Evolutionary conservation across 805 yeast genomes (phyloP), one percentile per base, ranked within the genome.

Genomic region (Ogataea allantospora): DNA sequence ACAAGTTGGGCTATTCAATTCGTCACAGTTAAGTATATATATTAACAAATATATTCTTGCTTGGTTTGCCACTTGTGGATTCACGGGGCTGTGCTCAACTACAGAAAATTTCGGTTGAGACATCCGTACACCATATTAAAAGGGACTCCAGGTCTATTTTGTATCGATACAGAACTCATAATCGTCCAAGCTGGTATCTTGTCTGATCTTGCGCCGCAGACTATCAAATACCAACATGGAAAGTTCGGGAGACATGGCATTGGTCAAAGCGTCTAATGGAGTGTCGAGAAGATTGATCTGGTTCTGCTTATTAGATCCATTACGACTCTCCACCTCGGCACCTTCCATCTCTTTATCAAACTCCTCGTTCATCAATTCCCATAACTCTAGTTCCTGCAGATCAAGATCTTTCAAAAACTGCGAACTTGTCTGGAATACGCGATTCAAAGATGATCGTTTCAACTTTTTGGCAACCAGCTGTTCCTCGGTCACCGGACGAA

Each of bases 281-380:
- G 50, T 42, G 19, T 51, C 55, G 6, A 53, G 20, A n/a, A 53
- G 34, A 12, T 45, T 40, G 6, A 47, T 19, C 21, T 25, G 33
- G 26, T 30, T 38, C 35, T 23, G 42, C 16, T 22, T 29, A 10
- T 27, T 35, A 30, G 16, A 9, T 12, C 31, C 38, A 12, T 28
- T 27, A 18, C 39, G 39, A 16, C 20, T 24, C 8, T 52, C 50
- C 20, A 24, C 18, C 26, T 46, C 43, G 22, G 42, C 30, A 3
- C 38, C 25, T 10, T 44, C 47, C 49, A 62, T 47, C 23, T 54
- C 63, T 17, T 43, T 40, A 13, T 62, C 62, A 35, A 52, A 60
- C 34, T 60, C 63, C 24, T 57, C 62, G 35, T 56, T 58, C 55
- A 60, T 46, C 18, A 51, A 35, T 33, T 54, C 59, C 59, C 63